Conservation (phyloP, 305 asterid species). For the Rubia peregrina region DNA sequence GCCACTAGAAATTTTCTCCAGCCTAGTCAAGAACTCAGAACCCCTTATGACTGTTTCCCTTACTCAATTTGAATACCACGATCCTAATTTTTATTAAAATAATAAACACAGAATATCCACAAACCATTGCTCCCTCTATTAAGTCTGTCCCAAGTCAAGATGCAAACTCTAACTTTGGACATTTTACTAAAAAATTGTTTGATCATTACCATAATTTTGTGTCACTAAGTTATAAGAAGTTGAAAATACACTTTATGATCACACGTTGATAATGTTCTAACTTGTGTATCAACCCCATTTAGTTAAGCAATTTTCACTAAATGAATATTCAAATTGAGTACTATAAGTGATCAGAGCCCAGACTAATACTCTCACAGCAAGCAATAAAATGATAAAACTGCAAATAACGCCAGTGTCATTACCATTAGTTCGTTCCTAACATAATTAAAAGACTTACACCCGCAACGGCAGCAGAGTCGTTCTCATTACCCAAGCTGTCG, state of each 20-base stretch:
- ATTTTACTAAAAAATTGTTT: neutral
- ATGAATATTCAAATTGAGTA: neutral
- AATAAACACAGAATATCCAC: neutral
- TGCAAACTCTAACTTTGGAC: neutral
- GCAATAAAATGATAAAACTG: neutral
- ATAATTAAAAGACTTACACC: constrained; percentile 30
- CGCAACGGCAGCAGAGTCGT: constrained; percentile 59
- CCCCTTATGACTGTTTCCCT: neutral
- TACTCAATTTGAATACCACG: neutral
- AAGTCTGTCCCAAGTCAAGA: neutral
- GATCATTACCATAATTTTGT: neutral
- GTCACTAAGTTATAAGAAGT: neutral
- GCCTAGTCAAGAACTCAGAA: neutral
- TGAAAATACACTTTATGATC: neutral
- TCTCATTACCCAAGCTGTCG: constrained; percentile 39
- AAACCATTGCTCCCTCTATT: neutral
- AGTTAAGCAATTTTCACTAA: neutral
- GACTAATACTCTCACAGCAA: neutral
- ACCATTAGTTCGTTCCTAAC: neutral
- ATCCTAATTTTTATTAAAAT: neutral
- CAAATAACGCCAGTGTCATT: neutral
- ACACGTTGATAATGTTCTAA: neutral
- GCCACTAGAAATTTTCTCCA: neutral
- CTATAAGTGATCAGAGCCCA: neutral
- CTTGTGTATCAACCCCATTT: neutral